Evolutionary conservation across 108 stramenopile genomes (phyloP).

Genomic region (Discostella pseudostelligera): DNA sequence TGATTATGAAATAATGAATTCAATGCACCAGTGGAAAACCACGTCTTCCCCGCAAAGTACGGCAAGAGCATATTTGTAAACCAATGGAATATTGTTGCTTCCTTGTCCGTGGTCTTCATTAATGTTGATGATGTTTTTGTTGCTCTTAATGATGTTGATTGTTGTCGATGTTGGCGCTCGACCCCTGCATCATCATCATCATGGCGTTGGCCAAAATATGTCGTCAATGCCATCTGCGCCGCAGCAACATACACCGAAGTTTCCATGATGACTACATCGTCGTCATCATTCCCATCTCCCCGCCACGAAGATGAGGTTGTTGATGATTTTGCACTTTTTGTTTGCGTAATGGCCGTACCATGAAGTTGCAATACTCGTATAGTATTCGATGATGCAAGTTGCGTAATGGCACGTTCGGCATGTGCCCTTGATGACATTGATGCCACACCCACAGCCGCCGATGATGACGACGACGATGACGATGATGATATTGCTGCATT

Average conservation of each 20-base stretch:
- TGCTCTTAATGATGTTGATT: not conserved
- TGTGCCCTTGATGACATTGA: not conserved
- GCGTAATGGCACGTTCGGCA: constrained; percentile 21
- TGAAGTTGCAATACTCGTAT: constrained; percentile 40
- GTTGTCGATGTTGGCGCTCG: not conserved
- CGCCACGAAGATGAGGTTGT: constrained; percentile 10
- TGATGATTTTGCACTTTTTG: no score
- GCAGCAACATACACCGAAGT: constrained; percentile 35
- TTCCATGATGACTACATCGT: constrained; percentile 48
- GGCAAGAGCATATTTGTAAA: constrained; percentile 24
- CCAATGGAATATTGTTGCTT: constrained; percentile 17
- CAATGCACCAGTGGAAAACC: constrained; percentile 25
- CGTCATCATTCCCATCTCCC: constrained; percentile 39
- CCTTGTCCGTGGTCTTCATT: not conserved
- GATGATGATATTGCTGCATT: constrained; percentile 1
- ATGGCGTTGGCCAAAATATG: not conserved
- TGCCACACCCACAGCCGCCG: not conserved
- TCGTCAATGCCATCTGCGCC: constrained; percentile 30
- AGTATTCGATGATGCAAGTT: constrained; percentile 14
- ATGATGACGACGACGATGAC: not conserved
- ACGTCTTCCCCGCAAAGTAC: constrained; percentile 33
- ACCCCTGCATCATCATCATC: no score
- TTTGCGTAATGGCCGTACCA: constrained; percentile 19
- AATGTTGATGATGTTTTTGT: not conserved
- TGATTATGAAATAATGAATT: constrained; percentile 12